Evolutionary conservation across 164 flowering plant genomes (phyloP).

Genomic region (Hamamelis virginiana): DNA sequence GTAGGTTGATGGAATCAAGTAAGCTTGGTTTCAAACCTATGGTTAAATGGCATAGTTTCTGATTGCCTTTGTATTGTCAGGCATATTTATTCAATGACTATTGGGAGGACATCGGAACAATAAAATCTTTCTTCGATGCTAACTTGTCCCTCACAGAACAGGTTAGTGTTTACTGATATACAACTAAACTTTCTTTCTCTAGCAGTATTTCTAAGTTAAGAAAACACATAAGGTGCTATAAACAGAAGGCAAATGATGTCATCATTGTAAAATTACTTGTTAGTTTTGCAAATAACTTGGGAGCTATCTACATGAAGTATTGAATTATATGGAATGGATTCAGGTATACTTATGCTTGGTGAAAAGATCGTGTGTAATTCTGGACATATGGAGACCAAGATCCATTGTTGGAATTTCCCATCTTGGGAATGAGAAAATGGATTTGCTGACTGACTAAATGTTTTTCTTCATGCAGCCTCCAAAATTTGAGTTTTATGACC

Average conservation of each 20-base stretch:
- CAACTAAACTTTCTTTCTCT: neutral
- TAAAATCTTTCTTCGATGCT: slow-evolving; percentile 84
- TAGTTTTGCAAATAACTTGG: too few species aligned
- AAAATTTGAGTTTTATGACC: slow-evolving; percentile 81
- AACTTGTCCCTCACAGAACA: slow-evolving; percentile 91
- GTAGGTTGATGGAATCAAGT: neutral
- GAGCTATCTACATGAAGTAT: too few species aligned
- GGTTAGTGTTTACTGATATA: too few species aligned
- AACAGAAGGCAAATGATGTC: too few species aligned
- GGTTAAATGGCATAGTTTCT: slow-evolving; percentile 4
- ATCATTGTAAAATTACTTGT: too few species aligned
- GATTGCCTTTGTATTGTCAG: slow-evolving; percentile 32
- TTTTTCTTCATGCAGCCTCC: slow-evolving; percentile 54
- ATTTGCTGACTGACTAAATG: neutral
- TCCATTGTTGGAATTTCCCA: too few species aligned
- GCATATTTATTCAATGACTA: slow-evolving; percentile 90
- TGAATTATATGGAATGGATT: too few species aligned
- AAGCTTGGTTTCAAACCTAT: neutral
- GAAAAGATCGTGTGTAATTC: too few species aligned
- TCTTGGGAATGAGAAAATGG: neutral
- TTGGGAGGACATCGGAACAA: slow-evolving; percentile 98
- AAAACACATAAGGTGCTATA: too few species aligned
- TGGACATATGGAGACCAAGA: too few species aligned
- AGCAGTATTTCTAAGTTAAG: too few species aligned
- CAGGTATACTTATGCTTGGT: too few species aligned